phyloP scores from a whole-genome alignment of 2,329 filamentous ascomycete species.

The Sclerotinia minor region DNA sequence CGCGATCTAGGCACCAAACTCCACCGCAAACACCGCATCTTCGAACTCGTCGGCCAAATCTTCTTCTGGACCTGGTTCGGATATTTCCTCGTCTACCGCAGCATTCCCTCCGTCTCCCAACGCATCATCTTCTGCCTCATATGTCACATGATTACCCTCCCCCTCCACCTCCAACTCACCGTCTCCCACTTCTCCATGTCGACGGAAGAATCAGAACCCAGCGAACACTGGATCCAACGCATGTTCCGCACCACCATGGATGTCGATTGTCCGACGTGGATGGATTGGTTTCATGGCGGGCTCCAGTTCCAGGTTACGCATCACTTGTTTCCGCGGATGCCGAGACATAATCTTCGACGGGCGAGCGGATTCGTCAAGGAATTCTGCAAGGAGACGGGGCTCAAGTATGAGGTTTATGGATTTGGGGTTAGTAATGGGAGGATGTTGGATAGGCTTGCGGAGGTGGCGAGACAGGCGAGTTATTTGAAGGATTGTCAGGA shows the following conservation, averaged over 20 bases:
- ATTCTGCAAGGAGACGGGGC: constrained; percentile 78
- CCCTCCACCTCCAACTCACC: constrained; percentile 86
- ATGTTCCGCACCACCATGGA: constrained; percentile 95
- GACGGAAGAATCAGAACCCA: constrained; percentile 77
- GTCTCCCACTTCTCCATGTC: constrained; percentile 94
- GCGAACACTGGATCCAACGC: constrained; percentile 85
- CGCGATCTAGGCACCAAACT: constrained; percentile 67
- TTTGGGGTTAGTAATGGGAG: constrained; percentile 85
- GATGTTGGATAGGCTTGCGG: constrained; percentile 72
- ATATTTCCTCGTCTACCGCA: constrained; percentile 72
- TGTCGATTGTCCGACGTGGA: constrained; percentile 81
- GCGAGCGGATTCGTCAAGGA: constrained; percentile 75
- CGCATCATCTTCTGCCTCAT: constrained; percentile 75
- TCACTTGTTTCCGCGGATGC: constrained; percentile 80
- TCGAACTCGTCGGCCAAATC: constrained; percentile 73
- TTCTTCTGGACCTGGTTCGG: constrained; percentile 90
- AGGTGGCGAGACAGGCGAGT: constrained; percentile 76
- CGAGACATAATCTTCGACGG: constrained; percentile 76
- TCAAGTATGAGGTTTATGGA: constrained; percentile 83
- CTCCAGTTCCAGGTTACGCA: constrained; percentile 89
- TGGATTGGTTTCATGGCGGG: constrained; percentile 87
- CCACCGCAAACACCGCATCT: constrained; percentile 78
- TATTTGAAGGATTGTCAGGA: constrained; percentile 75
- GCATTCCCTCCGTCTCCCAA: constrained; percentile 66
- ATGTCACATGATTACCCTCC: constrained; percentile 77